Base-by-base conservation (phyloP, 2,329 filamentous ascomycete genomes). In the Beauveria sp. region DNA sequence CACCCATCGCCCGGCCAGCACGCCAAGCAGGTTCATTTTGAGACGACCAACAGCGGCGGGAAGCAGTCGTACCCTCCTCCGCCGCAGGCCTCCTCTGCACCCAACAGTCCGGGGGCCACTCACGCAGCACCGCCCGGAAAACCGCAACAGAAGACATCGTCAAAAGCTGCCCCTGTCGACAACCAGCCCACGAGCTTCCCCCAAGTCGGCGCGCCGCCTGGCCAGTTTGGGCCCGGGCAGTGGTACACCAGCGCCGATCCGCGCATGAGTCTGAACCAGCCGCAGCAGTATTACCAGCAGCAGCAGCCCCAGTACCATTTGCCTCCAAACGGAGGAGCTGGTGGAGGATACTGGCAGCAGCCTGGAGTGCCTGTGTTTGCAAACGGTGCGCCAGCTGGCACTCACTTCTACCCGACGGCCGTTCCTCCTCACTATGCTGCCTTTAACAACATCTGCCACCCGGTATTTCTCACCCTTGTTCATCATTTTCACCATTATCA, bases 171-270 rank as follows among this genome's bases (percentile, higher is more conserved):
- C 30, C 47, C 47, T 22, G 46, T 59, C 26, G 56, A 62, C 28
- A 62, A 50, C 24, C 61, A 62, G 46, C 61, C 61, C 10, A 30
- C 61, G n/a, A 56, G 55, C 34, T 62, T 62, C 40, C 61, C 61
- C 0, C 52, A 58, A 20, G 55, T 62, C 56, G 61, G 61, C 26
- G 22, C 61, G 8, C 55, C 61, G 41, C 61, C 43, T 28, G 55
- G 46, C 10, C 53, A 57, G 7, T 59, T 22, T 26, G 61, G 61
- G 5, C 55, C 55, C 30, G 61, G 61, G 5, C 56, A 50, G 20
- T 62, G 61, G 61, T 59, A 46, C 44, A 62, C 56, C 12, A 55
- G 48, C 16, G 51, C 56, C 46, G 56, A 62, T n/a, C 61, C 61
- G 7, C 44, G 55, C 10, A 30, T 41, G 26, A 62, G 61, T 28